phyloP scores from a whole-genome alignment of 192 early-diverging fungal genomes.

The Radiomyces spectabilis region DNA sequence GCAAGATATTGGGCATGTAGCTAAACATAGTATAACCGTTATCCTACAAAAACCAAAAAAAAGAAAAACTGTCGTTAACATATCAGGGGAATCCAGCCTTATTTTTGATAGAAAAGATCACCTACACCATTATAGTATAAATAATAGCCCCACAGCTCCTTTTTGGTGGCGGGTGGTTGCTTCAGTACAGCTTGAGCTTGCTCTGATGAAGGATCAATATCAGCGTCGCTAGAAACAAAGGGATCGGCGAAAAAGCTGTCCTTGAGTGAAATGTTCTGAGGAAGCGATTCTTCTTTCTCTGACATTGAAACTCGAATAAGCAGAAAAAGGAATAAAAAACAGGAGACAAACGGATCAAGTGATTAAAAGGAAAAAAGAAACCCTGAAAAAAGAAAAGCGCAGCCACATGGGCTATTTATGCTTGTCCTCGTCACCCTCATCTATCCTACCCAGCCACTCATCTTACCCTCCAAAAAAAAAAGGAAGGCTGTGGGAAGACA shows the following conservation, averaged over 20 bases:
- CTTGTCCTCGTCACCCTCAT: no score
- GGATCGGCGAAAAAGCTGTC: conserved; percentile 12
- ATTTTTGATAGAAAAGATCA: neutral
- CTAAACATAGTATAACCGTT: conserved; percentile 26
- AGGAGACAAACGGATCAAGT: neutral
- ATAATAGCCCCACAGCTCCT: conserved; percentile 26
- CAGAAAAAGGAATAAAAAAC: conserved; percentile 1
- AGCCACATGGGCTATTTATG: no score
- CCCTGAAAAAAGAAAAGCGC: neutral
- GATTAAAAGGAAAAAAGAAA: conserved; percentile 4
- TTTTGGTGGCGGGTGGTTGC: conserved; percentile 20
- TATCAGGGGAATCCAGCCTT: neutral
- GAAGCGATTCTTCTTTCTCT: neutral
- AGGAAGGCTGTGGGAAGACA: no score
- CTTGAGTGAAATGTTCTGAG: conserved; percentile 1
- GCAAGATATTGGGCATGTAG: conserved; percentile 28
- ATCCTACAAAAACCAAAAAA: conserved; percentile 3
- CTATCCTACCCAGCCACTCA: no score
- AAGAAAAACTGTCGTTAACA: neutral
- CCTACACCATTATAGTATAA: conserved; percentile 31
- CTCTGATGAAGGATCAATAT: conserved; percentile 10
- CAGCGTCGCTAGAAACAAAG: conserved; percentile 17
- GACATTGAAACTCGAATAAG: neutral
- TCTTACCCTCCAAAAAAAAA: no score
- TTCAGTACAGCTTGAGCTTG: neutral